Evolutionary conservation across 2,329 filamentous ascomycete genomes (phyloP).

Genomic region (Cladosporium sp.): DNA sequence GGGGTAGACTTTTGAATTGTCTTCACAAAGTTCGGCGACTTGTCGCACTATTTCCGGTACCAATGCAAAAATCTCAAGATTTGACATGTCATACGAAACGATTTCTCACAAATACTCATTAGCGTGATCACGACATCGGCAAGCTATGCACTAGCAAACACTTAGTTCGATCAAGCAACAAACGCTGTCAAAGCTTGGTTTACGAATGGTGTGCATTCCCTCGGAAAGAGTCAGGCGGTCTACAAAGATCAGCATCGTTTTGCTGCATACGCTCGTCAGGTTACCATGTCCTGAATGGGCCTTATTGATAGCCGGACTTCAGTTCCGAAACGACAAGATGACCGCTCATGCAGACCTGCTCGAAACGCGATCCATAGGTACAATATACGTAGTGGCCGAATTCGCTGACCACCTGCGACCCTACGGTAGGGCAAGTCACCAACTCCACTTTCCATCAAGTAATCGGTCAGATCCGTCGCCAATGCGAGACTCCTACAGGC

Average conservation of each 20-base stretch:
- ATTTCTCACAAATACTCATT: not conserved
- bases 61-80: not conserved
- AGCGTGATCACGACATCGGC: constrained; percentile 10
- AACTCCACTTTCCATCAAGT: not conserved
- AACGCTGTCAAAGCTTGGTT: constrained; percentile 2
- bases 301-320: not conserved
- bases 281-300: not conserved
- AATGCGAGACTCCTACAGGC: not conserved
- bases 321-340: not conserved
- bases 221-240: not conserved
- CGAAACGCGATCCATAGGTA: not conserved
- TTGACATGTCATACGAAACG: not conserved
- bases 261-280: not conserved
- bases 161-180: constrained; percentile 5
- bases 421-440: not conserved
- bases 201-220: not conserved
- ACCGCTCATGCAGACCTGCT: not conserved
- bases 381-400: not conserved
- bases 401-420: not conserved
- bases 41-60: not conserved
- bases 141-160: not conserved
- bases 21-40: not conserved
- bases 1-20: not conserved
- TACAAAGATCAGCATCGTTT: not conserved
- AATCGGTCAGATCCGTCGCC: not conserved